Evolutionary conservation across 176 grass and related monocot species (phyloP), one percentile per base, ranked within the genome.

Genomic region (Musa troglodytarum): DNA sequence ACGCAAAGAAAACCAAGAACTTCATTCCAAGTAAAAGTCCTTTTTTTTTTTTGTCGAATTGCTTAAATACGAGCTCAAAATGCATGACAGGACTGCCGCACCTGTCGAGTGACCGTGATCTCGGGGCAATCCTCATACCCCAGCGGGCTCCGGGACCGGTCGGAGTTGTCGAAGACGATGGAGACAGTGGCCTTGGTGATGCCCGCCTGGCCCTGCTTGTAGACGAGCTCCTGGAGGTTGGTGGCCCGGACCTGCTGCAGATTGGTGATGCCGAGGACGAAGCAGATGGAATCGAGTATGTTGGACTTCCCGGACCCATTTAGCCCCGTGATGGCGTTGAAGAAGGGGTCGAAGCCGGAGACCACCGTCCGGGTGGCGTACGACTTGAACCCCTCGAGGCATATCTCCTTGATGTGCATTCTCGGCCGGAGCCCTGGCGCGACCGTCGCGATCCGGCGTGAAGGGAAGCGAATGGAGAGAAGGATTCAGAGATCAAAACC

Each of bases 161-260:
- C 95, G 1, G 91, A 92, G 81, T 99, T 99, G 80, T 94, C 91
- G 68, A 99, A 99, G 61, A 94, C 88, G 63, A 99, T 64, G 11
- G 91, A 99, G 23, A 99, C 95, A 8, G 91, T 99, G 75, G 95
- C 95, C 75, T 89, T 90, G 69, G 95, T 99, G 52, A 99, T 88
- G 50, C 95, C 95, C 14, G 95, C 95, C 81, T 99, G 95, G 17
- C 95, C 91, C 88, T 94, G 95, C 86, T 99, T 99, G 85, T 99
- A 99, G 73, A 99, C 85, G 76, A 99, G 86, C 82, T 99, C 95
- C 88, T 99, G 88, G 7, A 99, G 90, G 21, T 87, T 94, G 54
- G 84, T 82, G 17, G 86, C 90, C 23, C 88, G 86, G 59, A 94
- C 95, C 75, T 94, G 83, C 81, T 88, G 91, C 69, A 94, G 95